Conservation (phyloP, 345 rosid species). For the Combretum micranthum region DNA sequence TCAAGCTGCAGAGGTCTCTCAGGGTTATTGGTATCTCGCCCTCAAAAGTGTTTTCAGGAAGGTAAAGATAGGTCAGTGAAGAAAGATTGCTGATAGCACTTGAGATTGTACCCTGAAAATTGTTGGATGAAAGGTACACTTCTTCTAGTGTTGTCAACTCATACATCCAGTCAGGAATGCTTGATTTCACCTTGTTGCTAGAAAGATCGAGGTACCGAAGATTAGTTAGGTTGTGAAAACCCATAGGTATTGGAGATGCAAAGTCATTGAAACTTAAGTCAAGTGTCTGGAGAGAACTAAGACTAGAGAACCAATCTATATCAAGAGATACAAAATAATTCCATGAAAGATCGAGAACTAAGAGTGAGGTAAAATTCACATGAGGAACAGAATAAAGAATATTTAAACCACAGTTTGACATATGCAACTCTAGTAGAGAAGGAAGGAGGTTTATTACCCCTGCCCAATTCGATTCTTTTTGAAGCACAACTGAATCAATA, state of each 20-base stretch:
- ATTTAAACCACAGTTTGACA: conserved; percentile 3
- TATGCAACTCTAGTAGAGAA: conserved; percentile 8
- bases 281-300: conserved; percentile 9
- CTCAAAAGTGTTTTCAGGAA: conserved; percentile 1
- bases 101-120: conserved; percentile 16
- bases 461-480: conserved; percentile 6
- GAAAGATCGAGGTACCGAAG: conserved; percentile 13
- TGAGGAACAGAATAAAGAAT: background rate
- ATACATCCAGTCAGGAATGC: conserved; percentile 15
- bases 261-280: conserved; percentile 7
- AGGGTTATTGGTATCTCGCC: conserved; percentile 11
- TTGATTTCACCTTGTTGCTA: conserved; percentile 7
- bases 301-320: conserved; percentile 14
- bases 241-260: conserved; percentile 3
- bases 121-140: conserved; percentile 4
- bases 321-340: conserved; percentile 3
- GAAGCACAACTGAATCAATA: conserved; percentile 6
- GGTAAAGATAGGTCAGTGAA: conserved; percentile 8
- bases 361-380: conserved; percentile 17
- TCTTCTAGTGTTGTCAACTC: conserved; percentile 11
- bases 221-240: conserved; percentile 15
- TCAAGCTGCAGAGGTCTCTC: conserved; percentile 12
- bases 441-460: conserved; percentile 10
- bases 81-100: conserved; percentile 12
- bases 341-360: conserved; percentile 9